Evolutionary conservation across 495 filamentous ascomycete species (phyloP).

Genomic region (Trichoderma gamsii): DNA sequence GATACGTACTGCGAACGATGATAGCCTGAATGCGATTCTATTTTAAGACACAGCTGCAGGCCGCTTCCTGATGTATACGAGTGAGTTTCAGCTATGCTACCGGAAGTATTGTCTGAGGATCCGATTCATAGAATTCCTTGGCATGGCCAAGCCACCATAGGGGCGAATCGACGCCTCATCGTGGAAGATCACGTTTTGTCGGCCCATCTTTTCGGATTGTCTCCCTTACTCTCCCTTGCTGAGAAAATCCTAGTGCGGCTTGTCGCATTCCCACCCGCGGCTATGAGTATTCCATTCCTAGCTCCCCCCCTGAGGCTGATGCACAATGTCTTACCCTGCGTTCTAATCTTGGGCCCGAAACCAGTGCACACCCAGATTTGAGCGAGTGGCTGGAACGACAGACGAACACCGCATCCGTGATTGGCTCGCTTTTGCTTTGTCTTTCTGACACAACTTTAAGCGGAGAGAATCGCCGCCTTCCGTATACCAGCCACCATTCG

Average conservation of each 20-base stretch:
- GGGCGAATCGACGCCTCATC: background rate
- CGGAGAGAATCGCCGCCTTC: background rate
- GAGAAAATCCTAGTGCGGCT: background rate
- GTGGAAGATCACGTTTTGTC: background rate
- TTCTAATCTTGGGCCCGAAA: background rate
- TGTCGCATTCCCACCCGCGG: background rate
- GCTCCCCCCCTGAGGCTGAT: background rate
- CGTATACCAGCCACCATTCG: background rate
- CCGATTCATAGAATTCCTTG: background rate
- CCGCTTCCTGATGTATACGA: background rate
- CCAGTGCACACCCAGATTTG: background rate
- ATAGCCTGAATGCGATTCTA: background rate
- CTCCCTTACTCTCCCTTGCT: background rate
- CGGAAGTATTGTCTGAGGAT: background rate
- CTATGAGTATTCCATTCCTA: conserved; percentile 3
- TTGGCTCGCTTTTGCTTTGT: background rate
- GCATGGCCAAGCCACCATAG: background rate
- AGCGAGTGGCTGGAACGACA: background rate
- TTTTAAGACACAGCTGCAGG: background rate
- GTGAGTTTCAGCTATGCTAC: background rate
- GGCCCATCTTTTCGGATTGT: background rate
- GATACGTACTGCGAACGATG: background rate
- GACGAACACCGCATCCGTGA: background rate
- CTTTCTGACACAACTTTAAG: background rate
- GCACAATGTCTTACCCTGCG: background rate